phyloP scores from a whole-genome alignment of 306 rosid genomes.

The Trifolium pratense region DNA sequence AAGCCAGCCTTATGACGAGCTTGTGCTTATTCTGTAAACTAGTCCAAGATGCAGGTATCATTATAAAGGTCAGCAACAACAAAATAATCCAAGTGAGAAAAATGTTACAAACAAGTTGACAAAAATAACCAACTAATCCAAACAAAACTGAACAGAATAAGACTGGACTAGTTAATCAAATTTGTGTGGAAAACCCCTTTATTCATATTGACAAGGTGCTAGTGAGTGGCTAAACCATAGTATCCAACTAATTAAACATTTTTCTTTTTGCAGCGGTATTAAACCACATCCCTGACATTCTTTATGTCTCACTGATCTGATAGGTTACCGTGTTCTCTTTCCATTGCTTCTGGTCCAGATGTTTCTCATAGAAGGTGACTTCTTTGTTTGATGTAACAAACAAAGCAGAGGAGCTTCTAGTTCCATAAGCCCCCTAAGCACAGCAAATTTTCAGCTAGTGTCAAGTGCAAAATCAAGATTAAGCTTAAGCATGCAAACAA shows the following conservation, averaged over 20 bases:
- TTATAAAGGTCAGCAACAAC: slow-evolving; percentile 17
- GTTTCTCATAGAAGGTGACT: slow-evolving; percentile 63
- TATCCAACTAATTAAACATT: background rate
- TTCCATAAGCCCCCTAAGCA: slow-evolving; percentile 76
- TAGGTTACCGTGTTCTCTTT: slow-evolving; percentile 53
- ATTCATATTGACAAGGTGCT: background rate
- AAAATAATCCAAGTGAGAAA: background rate
- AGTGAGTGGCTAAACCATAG: slow-evolving; percentile 9
- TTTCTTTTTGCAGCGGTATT: slow-evolving; percentile 1
- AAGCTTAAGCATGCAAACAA: background rate
- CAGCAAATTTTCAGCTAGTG: slow-evolving; percentile 17
- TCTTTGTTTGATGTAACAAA: slow-evolving; percentile 63
- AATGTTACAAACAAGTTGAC: background rate
- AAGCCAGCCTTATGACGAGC: background rate
- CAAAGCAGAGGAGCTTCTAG: slow-evolving; percentile 79
- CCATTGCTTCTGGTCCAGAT: slow-evolving; percentile 62
- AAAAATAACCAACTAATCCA: background rate
- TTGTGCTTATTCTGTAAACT: background rate
- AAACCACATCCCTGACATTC: slow-evolving; percentile 15
- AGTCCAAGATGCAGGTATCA: background rate
- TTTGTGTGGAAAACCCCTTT: background rate
- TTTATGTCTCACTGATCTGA: slow-evolving; percentile 43
- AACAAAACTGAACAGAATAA: background rate
- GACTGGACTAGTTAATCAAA: background rate
- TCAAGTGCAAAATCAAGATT: slow-evolving; percentile 16